Conservation (phyloP, 768 basidiomycete species). For the Coprinellus micaceus region DNA sequence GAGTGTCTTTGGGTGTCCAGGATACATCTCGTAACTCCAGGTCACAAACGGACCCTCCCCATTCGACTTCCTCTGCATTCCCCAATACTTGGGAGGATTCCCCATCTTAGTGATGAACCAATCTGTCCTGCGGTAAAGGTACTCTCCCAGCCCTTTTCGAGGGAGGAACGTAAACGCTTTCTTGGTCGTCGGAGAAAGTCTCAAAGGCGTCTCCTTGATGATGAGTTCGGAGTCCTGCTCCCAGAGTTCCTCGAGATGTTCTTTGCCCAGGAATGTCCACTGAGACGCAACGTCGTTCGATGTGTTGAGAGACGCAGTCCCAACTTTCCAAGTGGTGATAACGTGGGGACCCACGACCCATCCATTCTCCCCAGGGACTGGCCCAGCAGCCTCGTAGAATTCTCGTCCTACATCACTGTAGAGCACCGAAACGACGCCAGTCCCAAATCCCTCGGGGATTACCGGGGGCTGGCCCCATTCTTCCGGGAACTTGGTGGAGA, state of each 20-base stretch:
- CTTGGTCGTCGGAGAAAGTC: conserved; percentile 1
- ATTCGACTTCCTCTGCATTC: conserved; percentile 2
- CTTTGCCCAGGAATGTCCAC: conserved; percentile 29
- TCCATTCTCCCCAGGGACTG: conserved; percentile 26
- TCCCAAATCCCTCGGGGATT: conserved; percentile 12
- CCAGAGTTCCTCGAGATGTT: conserved; percentile 32
- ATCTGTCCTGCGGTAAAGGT: conserved; percentile 21
- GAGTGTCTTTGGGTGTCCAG: conserved; percentile 13
- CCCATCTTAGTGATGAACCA: conserved; percentile 17
- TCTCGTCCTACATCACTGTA: conserved; percentile 26
- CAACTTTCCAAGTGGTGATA: conserved; percentile 37
- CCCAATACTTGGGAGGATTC: conserved; percentile 14
- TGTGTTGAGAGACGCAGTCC: not conserved
- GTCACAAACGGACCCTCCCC: conserved; percentile 18
- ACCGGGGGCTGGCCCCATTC: conserved; percentile 25
- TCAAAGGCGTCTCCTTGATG: conserved; percentile 26
- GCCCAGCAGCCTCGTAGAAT: conserved; percentile 23
- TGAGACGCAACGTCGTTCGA: not conserved
- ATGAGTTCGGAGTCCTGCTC: conserved; percentile 35
- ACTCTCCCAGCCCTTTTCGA: conserved; percentile 24
- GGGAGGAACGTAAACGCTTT: conserved; percentile 23
- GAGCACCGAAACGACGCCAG: conserved; percentile 22
- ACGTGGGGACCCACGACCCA: conserved; percentile 35
- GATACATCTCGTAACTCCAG: conserved; percentile 23
- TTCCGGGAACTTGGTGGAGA: conserved; percentile 18